Evolutionary conservation across 1,284 basidiomycete genomes (phyloP), one percentile per base, ranked within the genome.

Genomic region (Earliella scabrosa): DNA sequence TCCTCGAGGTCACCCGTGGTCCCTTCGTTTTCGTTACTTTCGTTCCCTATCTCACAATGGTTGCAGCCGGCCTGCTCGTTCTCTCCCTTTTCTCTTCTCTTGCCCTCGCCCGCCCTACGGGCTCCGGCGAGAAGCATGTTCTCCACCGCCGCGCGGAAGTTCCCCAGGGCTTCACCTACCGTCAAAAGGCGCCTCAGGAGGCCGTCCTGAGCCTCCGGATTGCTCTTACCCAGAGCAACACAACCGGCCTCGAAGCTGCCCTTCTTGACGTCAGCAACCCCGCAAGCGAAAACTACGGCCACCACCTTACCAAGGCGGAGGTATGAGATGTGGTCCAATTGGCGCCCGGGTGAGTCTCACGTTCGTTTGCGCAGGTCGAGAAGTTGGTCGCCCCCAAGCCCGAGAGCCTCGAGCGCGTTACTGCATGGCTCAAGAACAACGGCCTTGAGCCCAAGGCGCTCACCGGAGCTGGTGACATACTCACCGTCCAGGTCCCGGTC

Each of bases 1-100:
- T 54, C 50, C 60, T 81, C 63, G 86, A 72, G 69, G 81, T 83
- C 23, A 86, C 82, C 29, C 79, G 71, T 51, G 84, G 80, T 41
- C 66, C 55, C 56, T 63, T 49, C 47, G 39, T 56, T 49, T 58
- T 47, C 35, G 44, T 52, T 53, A 54, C 55, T 59, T 59, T 62
- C 57, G 18, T 60, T 60, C 48, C 43, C 50, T 63, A 49, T 48
- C 48, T 54, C 63, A 57, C 47, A 51, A 67, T 67, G 66, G 62
- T 67, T 51, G 61, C 66, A 59, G 59, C 57, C 49, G 55, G 61
- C 45, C 58, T 66, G 52, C 52, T 66, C 58, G 57, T 59, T 57
- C 46, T 68, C 49, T 56, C 63, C 50, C 52, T 60, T 53, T 54
- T 66, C 44, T 54, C 63, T 48, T 50, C 65, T 44, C 53, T 66